Evolutionary conservation across 139 green algal species (phyloP).

Genomic region (Trebouxia sp.): DNA sequence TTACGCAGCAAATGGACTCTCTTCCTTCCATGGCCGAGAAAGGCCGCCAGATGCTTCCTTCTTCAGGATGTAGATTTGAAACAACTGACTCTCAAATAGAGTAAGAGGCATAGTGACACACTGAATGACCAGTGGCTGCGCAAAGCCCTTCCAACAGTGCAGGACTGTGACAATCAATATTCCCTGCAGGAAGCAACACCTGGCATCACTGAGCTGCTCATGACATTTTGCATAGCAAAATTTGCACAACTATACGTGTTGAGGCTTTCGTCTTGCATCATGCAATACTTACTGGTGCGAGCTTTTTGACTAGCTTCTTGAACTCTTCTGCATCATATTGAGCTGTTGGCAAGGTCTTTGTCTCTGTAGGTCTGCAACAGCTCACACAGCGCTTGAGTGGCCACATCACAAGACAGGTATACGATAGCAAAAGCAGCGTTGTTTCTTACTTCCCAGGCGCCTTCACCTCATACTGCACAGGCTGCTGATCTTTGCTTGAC

Average conservation of each 20-base stretch:
- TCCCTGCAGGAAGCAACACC: background rate
- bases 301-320: background rate
- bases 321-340: constrained; percentile 3
- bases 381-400: too few relatives aligned
- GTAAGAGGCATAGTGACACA: constrained; percentile 12
- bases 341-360: background rate
- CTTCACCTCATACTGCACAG: constrained; percentile 11
- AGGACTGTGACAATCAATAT: constrained; percentile 13
- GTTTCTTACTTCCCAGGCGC: constrained; percentile 3
- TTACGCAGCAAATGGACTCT: constrained; percentile 29
- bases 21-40: constrained; percentile 23
- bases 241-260: background rate
- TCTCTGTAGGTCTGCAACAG: constrained; percentile 13
- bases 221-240: background rate
- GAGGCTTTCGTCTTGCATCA: background rate
- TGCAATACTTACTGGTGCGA: background rate
- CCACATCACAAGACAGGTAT: too few relatives aligned
- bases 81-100: background rate
- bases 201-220: background rate
- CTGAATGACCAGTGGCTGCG: constrained; percentile 21
- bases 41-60: background rate
- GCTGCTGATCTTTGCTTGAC: background rate
- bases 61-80: constrained; percentile 3
- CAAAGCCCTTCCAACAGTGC: constrained; percentile 4
- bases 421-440: too few relatives aligned